These are phyloP conservation scores for Suhomyces xylopsoci DNA, from an alignment of 805 yeast species.

Conservation along the genomic window DNA sequence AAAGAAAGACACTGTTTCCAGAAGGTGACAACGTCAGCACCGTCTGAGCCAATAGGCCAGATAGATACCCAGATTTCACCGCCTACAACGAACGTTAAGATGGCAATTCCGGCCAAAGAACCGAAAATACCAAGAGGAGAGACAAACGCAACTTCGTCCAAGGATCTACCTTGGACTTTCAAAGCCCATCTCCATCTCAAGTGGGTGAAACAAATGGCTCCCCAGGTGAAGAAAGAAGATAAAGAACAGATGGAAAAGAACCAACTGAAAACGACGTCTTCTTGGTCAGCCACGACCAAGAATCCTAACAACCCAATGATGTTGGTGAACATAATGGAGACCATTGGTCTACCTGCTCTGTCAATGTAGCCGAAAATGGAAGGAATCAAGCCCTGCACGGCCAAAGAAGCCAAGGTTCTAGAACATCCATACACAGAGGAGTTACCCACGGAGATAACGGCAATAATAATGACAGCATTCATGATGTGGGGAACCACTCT, in stretches of 20 bases:
- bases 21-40: constrained; percentile 36
- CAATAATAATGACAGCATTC: constrained; percentile 69
- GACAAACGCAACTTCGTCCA: constrained; percentile 33
- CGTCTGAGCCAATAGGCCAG: constrained; percentile 30
- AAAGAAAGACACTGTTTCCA: constrained; percentile 48
- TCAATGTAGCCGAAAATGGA: constrained; percentile 37
- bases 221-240: constrained; percentile 42
- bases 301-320: constrained; percentile 40
- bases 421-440: constrained; percentile 73
- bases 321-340: constrained; percentile 31
- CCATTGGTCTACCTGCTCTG: constrained; percentile 41
- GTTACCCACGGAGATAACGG: constrained; percentile 75
- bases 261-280: constrained; percentile 38
- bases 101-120: constrained; percentile 29
- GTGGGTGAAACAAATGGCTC: constrained; percentile 39
- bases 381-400: constrained; percentile 74
- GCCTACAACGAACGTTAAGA: constrained; percentile 31
- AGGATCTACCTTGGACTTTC: constrained; percentile 27
- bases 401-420: constrained; percentile 63
- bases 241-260: constrained; percentile 40
- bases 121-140: constrained; percentile 38
- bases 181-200: constrained; percentile 41
- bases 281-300: constrained; percentile 29
- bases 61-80: constrained; percentile 41
- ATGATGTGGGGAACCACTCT: constrained; percentile 66